Evolutionary conservation across 352 stramenopile genomes (phyloP).

Genomic region (Phytophthora cryptogea): DNA sequence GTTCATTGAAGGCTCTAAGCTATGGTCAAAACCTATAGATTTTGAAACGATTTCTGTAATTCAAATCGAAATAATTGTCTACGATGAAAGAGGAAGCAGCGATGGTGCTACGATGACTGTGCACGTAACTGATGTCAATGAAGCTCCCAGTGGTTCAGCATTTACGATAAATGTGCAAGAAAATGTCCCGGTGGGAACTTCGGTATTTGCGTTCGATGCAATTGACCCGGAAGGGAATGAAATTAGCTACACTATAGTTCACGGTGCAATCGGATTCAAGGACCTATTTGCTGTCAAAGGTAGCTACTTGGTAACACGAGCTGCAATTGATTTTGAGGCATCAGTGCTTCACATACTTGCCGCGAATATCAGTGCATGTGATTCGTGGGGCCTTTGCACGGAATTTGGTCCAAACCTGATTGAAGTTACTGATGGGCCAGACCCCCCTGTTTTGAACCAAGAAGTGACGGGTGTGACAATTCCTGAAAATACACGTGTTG

Average conservation of each 20-base stretch:
- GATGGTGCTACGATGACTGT: constrained; percentile 26
- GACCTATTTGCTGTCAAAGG: constrained; percentile 23
- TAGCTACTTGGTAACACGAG: constrained; percentile 23
- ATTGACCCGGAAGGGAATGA: constrained; percentile 49
- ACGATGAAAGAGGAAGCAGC: constrained; percentile 25
- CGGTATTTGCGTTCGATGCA: constrained; percentile 27
- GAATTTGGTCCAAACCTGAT: constrained; percentile 47
- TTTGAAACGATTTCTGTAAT: constrained; percentile 25
- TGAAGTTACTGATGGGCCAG: constrained; percentile 45
- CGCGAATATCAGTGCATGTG: constrained; percentile 39
- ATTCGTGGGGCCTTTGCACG: constrained; percentile 44
- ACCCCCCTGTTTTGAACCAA: constrained; percentile 41
- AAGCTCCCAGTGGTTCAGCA: constrained; percentile 24
- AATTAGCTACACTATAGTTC: constrained; percentile 27
- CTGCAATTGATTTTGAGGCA: constrained; percentile 24
- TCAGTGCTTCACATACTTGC: constrained; percentile 28
- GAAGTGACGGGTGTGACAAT: constrained; percentile 16
- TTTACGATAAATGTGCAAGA: constrained; percentile 42
- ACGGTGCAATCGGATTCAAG: constrained; percentile 13
- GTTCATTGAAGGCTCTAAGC: constrained; percentile 18
- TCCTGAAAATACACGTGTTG: constrained; percentile 14
- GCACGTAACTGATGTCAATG: constrained; percentile 37
- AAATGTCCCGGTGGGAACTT: constrained; percentile 38
- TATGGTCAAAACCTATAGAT: constrained; percentile 22
- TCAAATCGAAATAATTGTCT: constrained; percentile 31